Evolutionary conservation across 2,329 filamentous ascomycete species (phyloP).

Genomic region (Aquanectria penicillioides): DNA sequence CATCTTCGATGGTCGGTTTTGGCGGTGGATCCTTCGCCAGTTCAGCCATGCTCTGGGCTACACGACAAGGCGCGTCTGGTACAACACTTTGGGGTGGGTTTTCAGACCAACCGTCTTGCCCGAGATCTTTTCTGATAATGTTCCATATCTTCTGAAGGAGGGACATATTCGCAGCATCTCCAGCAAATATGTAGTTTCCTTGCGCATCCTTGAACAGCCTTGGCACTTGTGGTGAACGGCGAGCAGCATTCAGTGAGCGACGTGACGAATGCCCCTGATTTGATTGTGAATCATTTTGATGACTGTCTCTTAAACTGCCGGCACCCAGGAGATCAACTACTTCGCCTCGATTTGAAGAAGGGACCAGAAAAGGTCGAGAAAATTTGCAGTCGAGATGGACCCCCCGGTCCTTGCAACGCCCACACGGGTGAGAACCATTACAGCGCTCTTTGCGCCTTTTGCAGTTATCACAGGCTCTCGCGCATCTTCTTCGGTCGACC

Average conservation of each 20-base stretch:
- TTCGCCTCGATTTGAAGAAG: neutral
- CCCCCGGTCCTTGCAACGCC: conserved; percentile 37
- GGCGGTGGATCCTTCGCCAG: neutral
- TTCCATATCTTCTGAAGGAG: conserved; percentile 9
- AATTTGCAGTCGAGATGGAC: conserved; percentile 32
- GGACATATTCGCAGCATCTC: neutral
- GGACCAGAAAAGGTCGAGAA: neutral
- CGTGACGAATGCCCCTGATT: too few relatives aligned
- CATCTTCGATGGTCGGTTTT: neutral
- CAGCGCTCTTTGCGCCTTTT: conserved; percentile 45
- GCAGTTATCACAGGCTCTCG: conserved; percentile 40
- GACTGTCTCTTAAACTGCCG: neutral
- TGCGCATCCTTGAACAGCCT: neutral
- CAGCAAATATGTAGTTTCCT: neutral
- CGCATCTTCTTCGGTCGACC: conserved; percentile 40
- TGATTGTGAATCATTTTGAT: too few relatives aligned
- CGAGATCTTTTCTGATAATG: too few relatives aligned
- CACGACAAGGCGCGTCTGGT: too few relatives aligned
- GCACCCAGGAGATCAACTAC: neutral
- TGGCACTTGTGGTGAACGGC: neutral
- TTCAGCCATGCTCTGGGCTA: too few relatives aligned
- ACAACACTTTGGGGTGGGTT: too few relatives aligned
- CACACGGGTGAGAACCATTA: conserved; percentile 40
- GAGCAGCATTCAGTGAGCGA: neutral
- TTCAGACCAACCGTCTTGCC: too few relatives aligned